phyloP scores from a whole-genome alignment of 2,329 filamentous ascomycete genomes.

The Botrytis pseudocinerea region DNA sequence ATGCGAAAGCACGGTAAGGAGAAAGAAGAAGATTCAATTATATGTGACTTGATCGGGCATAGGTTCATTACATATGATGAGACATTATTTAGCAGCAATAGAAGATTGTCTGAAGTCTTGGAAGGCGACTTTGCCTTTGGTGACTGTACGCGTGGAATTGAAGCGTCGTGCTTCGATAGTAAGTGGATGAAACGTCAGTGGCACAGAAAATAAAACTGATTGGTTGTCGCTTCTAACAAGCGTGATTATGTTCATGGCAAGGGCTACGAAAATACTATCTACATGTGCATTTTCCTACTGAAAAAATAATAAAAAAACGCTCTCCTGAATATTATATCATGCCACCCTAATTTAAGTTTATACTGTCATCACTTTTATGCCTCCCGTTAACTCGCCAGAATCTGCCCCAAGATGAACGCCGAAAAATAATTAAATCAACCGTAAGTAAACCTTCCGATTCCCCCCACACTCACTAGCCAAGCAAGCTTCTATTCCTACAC shows the following conservation, averaged over 20 bases:
- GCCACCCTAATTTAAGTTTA: neutral
- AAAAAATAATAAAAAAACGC: neutral
- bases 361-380: neutral
- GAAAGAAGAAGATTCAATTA: neutral
- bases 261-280: neutral
- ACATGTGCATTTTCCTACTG: neutral
- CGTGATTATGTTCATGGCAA: neutral
- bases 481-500: conserved; percentile 16
- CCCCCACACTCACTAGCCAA: conserved; percentile 9
- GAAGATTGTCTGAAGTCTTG: neutral
- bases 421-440: neutral
- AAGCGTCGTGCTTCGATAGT: neutral
- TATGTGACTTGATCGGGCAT: neutral
- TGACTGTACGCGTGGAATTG: neutral
- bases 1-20: neutral
- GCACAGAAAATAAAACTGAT: neutral
- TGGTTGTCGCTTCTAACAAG: neutral
- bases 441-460: neutral
- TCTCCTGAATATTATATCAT: conserved; percentile 3
- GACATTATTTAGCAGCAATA: neutral
- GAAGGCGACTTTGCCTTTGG: neutral
- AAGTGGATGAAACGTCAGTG: neutral
- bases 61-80: neutral
- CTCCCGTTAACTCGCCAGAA: neutral
- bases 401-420: neutral